A percentile compares a stretch with the other conserved stretches of the same genome.
Evolutionary conservation across 208 protist species (phyloP).

Genomic region (Acanthamoeba royreba): DNA sequence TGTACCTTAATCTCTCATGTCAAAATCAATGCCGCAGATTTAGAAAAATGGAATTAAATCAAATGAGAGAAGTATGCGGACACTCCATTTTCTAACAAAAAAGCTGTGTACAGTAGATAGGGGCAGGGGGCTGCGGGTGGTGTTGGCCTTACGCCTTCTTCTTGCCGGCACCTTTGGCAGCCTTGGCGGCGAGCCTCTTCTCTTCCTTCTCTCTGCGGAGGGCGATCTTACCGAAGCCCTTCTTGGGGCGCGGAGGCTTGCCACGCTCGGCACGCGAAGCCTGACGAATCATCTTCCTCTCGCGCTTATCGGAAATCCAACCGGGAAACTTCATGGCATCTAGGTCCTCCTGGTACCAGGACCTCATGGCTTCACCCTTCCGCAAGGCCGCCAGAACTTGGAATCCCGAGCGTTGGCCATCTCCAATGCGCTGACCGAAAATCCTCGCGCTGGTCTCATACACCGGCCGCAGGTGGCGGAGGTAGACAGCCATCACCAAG

Average conservation of each 20-base stretch:
- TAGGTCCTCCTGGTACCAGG: not conserved
- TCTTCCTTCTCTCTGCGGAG: constrained; percentile 4
- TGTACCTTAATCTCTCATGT: no score
- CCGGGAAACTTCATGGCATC: constrained; percentile 13
- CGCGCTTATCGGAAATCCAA: not conserved
- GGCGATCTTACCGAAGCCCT: constrained; percentile 12
- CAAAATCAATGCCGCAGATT: no score
- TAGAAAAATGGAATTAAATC: no score
- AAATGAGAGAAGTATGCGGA: no score
- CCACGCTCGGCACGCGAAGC: not conserved
- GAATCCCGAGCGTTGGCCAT: not conserved
- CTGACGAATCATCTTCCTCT: not conserved
- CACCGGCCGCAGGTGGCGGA: not conserved
- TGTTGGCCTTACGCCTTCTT: constrained; percentile 34
- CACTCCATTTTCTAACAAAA: no score
- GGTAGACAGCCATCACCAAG: not conserved
- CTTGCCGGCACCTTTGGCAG: constrained; percentile 2
- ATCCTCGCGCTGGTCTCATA: not conserved
- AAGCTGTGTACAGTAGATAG: no score
- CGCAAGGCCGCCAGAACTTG: not conserved
- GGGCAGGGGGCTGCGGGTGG: no score
- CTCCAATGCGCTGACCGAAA: not conserved
- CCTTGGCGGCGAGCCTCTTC: constrained; percentile 42
- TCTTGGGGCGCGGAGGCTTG: constrained; percentile 11
- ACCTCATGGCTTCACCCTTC: not conserved